Percentiles rank a stretch among this genome's conserved stretches.
phyloP scores from a whole-genome alignment of 148 eudicot genomes.

The Fagopyrum esculentum region DNA sequence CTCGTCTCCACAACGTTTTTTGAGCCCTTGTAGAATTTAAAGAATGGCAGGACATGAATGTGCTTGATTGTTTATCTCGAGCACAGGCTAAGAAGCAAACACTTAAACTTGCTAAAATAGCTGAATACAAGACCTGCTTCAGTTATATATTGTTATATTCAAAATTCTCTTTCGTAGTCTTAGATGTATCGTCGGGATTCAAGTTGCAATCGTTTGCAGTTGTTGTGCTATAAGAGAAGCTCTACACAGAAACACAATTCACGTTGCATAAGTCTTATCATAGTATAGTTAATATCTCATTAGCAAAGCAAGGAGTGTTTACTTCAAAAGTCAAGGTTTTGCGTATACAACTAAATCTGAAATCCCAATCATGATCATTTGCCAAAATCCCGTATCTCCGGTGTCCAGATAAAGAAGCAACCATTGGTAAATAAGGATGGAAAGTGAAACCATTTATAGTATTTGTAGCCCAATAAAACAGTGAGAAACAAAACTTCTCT shows the following conservation, averaged over 20 bases:
- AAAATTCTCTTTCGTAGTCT: neutral
- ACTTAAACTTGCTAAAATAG: neutral
- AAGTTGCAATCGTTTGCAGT: neutral
- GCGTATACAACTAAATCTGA: slow-evolving; percentile 46
- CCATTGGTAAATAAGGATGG: slow-evolving; percentile 94
- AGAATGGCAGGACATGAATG: too few species aligned
- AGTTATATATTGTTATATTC: neutral
- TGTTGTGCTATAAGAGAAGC: slow-evolving; percentile 2
- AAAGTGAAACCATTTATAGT: slow-evolving; percentile 85
- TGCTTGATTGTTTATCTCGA: too few species aligned
- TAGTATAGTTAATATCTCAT: neutral
- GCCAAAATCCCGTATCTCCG: slow-evolving; percentile 49
- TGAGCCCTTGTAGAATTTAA: too few species aligned
- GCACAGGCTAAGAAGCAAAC: too few species aligned
- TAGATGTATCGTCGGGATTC: neutral
- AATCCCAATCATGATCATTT: slow-evolving; percentile 51
- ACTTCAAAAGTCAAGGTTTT: slow-evolving; percentile 2
- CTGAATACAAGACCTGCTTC: neutral
- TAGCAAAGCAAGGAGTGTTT: neutral
- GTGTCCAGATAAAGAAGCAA: slow-evolving; percentile 89
- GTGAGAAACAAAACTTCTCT: neutral
- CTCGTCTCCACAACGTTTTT: too few species aligned
- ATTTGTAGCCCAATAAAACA: slow-evolving; percentile 38
- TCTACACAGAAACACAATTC: slow-evolving; percentile 14
- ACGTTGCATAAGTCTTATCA: neutral